Base-by-base conservation (phyloP, 176 grass and related monocot genomes). In the Oryza meridionalis region DNA sequence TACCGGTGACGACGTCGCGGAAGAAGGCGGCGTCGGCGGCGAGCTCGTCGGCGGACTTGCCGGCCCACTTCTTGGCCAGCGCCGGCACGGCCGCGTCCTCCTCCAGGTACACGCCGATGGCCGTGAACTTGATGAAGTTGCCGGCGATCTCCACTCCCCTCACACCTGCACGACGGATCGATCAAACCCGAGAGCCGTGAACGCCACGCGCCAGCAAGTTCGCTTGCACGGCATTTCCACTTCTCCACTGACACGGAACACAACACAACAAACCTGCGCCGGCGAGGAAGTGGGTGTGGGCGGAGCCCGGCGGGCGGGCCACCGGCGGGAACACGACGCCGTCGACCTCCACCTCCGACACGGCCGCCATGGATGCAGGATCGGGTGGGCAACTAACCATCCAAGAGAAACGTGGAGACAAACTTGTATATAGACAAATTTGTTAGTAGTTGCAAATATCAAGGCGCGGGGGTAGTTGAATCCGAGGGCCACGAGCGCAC, bases 91-190 rank as follows among this genome's bases (percentile, higher is more conserved):
- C 91, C 6, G 74, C 84, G 19, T 94, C 87, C 74, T 98, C 87
- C 74, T 98, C 83, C 17, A 98, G 51, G 81, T 98, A 98, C 25
- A 98, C 77, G 77, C 89, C 96, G 87, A 96, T 95, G 77, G 91
- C 93, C 7, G 96, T 98, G 89, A 98, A 95, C 69, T 91, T 89
- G 33, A 98, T 70, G 85, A 98, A 98, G 26, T 53, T 85, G 72
- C 96, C 96, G 0, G 77, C 89, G 6, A 98, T 95, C 64, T 98
- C 91, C 80, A 96, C 0, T 4, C 93, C 96, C 2, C 96, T 72
- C 72, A 83, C 85, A 4, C 96, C 96, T 94, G 68, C 47, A 44
- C 73, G 21, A 31, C 62, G 31, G 21, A 46, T 43, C 46, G 2
- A 38, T 53, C 50, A 53, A 31, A 31, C 50, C 53, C 2, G n/a